Base-by-base conservation (phyloP, 179 eudicot genomes). In the Heliamphora pulchella region DNA sequence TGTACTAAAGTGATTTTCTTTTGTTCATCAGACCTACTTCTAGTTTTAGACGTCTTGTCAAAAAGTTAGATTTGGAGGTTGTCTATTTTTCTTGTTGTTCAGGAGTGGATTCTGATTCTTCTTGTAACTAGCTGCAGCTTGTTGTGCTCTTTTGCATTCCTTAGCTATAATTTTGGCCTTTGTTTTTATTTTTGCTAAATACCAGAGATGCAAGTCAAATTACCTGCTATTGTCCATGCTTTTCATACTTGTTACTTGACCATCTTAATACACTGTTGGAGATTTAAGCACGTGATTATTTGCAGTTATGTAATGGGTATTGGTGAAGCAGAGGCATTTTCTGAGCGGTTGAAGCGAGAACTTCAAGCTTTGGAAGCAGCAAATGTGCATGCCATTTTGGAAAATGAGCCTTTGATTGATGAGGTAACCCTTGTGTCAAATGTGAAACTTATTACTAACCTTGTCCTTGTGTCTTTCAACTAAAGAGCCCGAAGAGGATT, bases 301-400 rank as follows among this genome's bases (percentile, higher is more conserved):
- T 78, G 83, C 92, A 95, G 98, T 43, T 95, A 93, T 84, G 97
- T 95, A 73, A 92, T 93, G 97, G 98, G 97, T 74, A 91, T 95
- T 81, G 97, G 97, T 46, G 97, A 95, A 89, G 98, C 98, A 47
- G 98, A 91, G 89, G 95, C 95, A 58, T 95, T 95, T 84, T 95
- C 98, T 79, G 98, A 95, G 89, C 88, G 98, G 87, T 69, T 95
- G 76, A 95, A 94, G 86, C 93, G 98, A 71, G 98, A 95, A 85
- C 93, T 95, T 84, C 98, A 94, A 85, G 98, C 98, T 81, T 83
- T 95, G 79, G 98, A 95, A 92, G 98, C 98, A 51, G 98, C 98
- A 84, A 95, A 94, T 86, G 97, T 95, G 78, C 98, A 95, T 89
- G 94, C 98, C 68, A 92, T 95, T 83, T 88, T 95, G 89, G 98